Percentiles rank a stretch among this genome's conserved stretches.
phyloP scores from a whole-genome alignment of 2,329 filamentous ascomycete genomes.

The Neonectria magnoliae region DNA sequence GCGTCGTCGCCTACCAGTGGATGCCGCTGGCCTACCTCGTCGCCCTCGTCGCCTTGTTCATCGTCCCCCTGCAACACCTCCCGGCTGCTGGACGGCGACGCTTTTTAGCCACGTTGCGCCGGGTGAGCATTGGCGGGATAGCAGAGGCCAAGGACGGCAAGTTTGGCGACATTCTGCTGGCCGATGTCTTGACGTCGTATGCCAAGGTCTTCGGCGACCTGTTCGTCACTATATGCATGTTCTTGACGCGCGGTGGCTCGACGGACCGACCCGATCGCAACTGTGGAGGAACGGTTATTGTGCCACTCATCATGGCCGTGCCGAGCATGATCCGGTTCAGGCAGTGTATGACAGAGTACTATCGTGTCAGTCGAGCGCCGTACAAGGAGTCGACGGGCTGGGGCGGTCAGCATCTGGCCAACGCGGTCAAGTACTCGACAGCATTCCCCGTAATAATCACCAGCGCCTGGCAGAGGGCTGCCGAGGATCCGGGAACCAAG shows the following conservation, averaged over 20 bases:
- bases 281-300: slow-evolving; percentile 81
- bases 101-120: slow-evolving; percentile 78
- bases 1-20: slow-evolving; percentile 83
- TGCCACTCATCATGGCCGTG: slow-evolving; percentile 84
- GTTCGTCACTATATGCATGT: slow-evolving; percentile 92
- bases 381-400: slow-evolving; percentile 69
- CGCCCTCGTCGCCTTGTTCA: slow-evolving; percentile 75
- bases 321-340: slow-evolving; percentile 88
- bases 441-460: slow-evolving; percentile 92
- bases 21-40: slow-evolving; percentile 86
- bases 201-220: slow-evolving; percentile 91
- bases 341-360: slow-evolving; percentile 91
- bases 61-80: slow-evolving; percentile 75
- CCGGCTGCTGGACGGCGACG: slow-evolving; percentile 78
- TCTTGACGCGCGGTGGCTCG: slow-evolving; percentile 75
- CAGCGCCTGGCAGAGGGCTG: slow-evolving; percentile 76
- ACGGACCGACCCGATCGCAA: slow-evolving; percentile 83
- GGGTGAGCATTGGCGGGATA: slow-evolving; percentile 85
- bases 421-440: slow-evolving; percentile 93
- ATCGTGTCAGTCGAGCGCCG: slow-evolving; percentile 71
- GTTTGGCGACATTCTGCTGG: slow-evolving; percentile 92
- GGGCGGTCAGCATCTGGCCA: slow-evolving; percentile 89
- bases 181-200: slow-evolving; percentile 94
- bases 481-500: slow-evolving; percentile 54
- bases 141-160: slow-evolving; percentile 89